Evolutionary conservation across 2,329 filamentous ascomycete species (phyloP), one percentile per base, ranked within the genome.

Genomic region (Purpureocillium lavendulum): DNA sequence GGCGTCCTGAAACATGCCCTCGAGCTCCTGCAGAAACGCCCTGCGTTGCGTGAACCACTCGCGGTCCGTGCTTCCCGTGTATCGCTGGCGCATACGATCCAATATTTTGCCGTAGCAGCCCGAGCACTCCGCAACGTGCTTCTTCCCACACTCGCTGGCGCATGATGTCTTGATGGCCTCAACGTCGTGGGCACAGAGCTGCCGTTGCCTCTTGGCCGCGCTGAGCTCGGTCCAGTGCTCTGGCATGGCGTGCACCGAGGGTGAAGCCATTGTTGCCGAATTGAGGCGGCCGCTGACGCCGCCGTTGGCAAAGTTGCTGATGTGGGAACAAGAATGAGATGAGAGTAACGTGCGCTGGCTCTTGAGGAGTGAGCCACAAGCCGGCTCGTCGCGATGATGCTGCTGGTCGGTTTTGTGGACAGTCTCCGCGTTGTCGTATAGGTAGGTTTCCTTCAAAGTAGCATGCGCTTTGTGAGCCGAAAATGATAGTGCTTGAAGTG

Each of bases 41-140:
- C 59, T 60, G 26, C 71, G 60, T 34, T 65, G 62, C 3, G 67
- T 60, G 52, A 77, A 76, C 75, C 75, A 78, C 50, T 74, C 70
- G 15, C 49, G 53, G 14, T 56, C 58, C 32, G 52, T 43, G 18
- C 53, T 54, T n/a, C 59, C 57, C 36, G 50, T 53, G 39, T 62
- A 66, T 11, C 62, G 50, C 31, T 47, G 45, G 15, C 60, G 57
- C 51, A 77, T 60, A 28, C 61, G 60, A 28, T 70, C 65, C 32
- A 77, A 50, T 4, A 73, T 54, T 39, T 67, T 61, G 15, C 55
- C 54, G 55, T 69, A 73, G 52, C 73, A 77, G 17, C 62, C 57
- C 9, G 62, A 49, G 49, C 72, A 77, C 33, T 72, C 62, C 7
- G 61, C 46, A 12, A 70, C 55, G 36, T 67, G 61, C 33, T 49